Evolutionary conservation across 139 green algal genomes (phyloP).

Genomic region (Desmodesmus armatus): DNA sequence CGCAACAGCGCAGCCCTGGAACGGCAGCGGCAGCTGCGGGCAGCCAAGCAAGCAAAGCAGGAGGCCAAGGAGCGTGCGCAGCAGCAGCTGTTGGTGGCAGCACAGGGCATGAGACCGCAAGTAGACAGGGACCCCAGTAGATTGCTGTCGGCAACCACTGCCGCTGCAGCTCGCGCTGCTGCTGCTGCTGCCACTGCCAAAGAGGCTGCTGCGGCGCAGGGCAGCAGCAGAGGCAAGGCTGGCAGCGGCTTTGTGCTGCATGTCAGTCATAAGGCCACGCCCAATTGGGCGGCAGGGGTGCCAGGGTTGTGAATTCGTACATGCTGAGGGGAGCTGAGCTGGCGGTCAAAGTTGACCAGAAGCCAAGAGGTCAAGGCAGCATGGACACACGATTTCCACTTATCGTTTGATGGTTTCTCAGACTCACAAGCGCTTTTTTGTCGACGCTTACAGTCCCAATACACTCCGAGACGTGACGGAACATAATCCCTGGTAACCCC

Average conservation of each 20-base stretch:
- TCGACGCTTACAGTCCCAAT: too few species aligned
- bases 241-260: conserved; percentile 27
- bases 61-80: conserved; percentile 4
- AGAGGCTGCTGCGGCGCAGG: not conserved
- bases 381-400: too few species aligned
- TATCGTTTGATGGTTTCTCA: too few species aligned
- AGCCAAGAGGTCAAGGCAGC: too few species aligned
- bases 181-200: not conserved
- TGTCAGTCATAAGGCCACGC: conserved; percentile 9
- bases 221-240: not conserved
- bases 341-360: too few species aligned
- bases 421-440: too few species aligned
- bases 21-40: conserved; percentile 6
- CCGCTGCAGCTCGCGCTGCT: conserved; percentile 9
- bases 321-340: too few species aligned
- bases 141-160: conserved; percentile 5
- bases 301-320: too few species aligned
- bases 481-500: too few species aligned
- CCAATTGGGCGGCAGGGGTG: conserved; percentile 22
- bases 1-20: not conserved
- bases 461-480: too few species aligned
- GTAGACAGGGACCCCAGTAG: conserved; percentile 2
- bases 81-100: conserved; percentile 13
- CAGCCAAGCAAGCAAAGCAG: conserved; percentile 18
- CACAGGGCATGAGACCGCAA: not conserved